A percentile compares a stretch with the other conserved stretches of the same genome.
These are phyloP conservation scores for Aspergillus coremiiformis DNA, from an alignment of 495 filamentous ascomycete species.

Conservation along the genomic window DNA sequence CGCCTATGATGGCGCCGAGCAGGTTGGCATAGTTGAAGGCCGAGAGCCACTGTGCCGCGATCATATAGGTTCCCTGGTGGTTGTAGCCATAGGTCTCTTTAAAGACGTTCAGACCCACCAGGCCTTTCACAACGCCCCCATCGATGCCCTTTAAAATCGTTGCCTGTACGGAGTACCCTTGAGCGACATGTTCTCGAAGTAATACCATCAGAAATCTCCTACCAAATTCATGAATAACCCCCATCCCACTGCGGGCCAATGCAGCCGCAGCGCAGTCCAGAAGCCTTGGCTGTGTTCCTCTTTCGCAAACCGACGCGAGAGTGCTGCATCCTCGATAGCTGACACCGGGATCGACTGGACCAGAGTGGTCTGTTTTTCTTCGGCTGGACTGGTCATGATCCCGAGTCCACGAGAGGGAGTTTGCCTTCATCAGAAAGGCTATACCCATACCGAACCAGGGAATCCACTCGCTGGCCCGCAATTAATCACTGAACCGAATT, in stretches of 20 bases:
- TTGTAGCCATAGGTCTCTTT: conserved; percentile 27
- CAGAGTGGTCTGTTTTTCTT: conserved; percentile 6
- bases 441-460: too few relatives aligned
- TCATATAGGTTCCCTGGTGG: conserved; percentile 19
- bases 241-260: conserved; percentile 28
- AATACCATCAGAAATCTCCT: neutral
- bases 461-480: neutral
- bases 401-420: neutral
- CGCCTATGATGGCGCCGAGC: conserved; percentile 58
- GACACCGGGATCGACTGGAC: conserved; percentile 8
- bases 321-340: conserved; percentile 13
- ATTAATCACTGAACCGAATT: neutral
- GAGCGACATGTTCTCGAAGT: neutral
- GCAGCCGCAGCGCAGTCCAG: conserved; percentile 20
- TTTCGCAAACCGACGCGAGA: conserved; percentile 21
- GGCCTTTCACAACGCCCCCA: conserved; percentile 22
- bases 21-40: conserved; percentile 68
- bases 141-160: conserved; percentile 29
- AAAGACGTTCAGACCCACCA: conserved; percentile 28
- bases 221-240: conserved; percentile 28
- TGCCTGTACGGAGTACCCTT: conserved; percentile 12
- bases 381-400: neutral
- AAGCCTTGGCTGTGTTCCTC: conserved; percentile 22
- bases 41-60: conserved; percentile 23
- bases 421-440: too few relatives aligned